phyloP scores from a whole-genome alignment of 2,329 filamentous ascomycete genomes.

The Claviceps sp. region DNA sequence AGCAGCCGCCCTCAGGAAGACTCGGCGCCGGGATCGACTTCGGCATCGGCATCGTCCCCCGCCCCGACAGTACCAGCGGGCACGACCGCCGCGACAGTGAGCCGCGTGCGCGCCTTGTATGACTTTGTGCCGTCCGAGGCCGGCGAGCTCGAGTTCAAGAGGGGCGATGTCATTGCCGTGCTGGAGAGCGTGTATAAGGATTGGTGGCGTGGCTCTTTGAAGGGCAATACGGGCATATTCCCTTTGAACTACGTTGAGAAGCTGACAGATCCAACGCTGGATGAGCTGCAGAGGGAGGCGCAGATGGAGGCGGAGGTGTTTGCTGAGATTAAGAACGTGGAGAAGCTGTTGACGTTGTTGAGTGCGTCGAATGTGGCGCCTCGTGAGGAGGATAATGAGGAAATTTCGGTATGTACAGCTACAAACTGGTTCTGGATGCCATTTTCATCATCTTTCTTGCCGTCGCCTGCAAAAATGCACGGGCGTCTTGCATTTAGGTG shows the following conservation, averaged over 20 bases:
- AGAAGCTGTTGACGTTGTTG: conserved; percentile 69
- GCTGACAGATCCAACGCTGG: conserved; percentile 80
- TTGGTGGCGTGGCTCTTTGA: conserved; percentile 95
- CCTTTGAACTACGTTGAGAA: conserved; percentile 98
- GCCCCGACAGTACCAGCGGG: conserved; percentile 55
- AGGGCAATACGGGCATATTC: conserved; percentile 94
- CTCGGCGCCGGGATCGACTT: conserved; percentile 17
- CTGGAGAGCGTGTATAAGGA: conserved; percentile 98
- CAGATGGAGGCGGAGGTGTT: conserved; percentile 75
- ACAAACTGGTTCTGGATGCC: too few species aligned
- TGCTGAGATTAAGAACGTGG: conserved; percentile 50
- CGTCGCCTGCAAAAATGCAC: too few species aligned
- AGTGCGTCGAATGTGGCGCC: conserved; percentile 73
- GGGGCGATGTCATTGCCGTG: conserved; percentile 93
- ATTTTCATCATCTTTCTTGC: too few species aligned
- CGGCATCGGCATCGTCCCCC: conserved; percentile 16
- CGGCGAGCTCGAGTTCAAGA: conserved; percentile 89
- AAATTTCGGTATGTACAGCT: conserved; percentile 60
- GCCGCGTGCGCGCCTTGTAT: conserved; percentile 81
- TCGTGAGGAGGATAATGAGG: conserved; percentile 86
- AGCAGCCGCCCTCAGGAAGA: conserved; percentile 27
- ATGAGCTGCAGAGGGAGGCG: conserved; percentile 88
- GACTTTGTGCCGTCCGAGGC: conserved; percentile 92
- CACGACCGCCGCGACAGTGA: conserved; percentile 92
- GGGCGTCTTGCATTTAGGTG: too few species aligned